A percentile compares a stretch with the other conserved stretches of the same genome.
Conservation (phyloP, 225 moss, liverwort and hornwort genomes). For the Sphagnum contortum region DNA sequence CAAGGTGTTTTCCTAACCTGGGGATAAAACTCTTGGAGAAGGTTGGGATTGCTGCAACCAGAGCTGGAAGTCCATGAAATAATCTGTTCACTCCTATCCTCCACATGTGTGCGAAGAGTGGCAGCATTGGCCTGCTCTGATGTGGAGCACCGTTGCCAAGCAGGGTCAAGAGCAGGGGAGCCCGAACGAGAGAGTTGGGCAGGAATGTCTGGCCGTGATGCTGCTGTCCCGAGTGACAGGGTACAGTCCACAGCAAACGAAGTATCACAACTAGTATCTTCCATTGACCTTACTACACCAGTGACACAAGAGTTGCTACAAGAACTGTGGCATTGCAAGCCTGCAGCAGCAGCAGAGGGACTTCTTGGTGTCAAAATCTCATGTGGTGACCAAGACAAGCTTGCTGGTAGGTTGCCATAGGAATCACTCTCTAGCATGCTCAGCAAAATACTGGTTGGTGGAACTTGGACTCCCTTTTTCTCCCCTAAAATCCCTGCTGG, state of each 20-base stretch:
- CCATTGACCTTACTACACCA: slow-evolving; percentile 18
- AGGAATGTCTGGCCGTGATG: slow-evolving; percentile 21
- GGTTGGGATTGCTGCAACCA: slow-evolving; percentile 25
- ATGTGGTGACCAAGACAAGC: too few relatives aligned
- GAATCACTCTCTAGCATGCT: too few relatives aligned
- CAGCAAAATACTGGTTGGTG: too few relatives aligned
- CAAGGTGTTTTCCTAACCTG: too few relatives aligned
- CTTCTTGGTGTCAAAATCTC: too few relatives aligned
- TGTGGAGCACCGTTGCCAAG: slow-evolving; percentile 28
- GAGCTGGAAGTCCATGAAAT: slow-evolving; percentile 37
- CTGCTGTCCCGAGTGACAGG: slow-evolving; percentile 32
- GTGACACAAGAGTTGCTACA: slow-evolving; percentile 3
- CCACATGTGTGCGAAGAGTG: slow-evolving; percentile 9
- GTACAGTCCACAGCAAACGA: slow-evolving; percentile 53
- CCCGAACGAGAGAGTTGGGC: slow-evolving; percentile 29
- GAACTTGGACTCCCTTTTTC: too few relatives aligned
- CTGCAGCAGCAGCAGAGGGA: slow-evolving; percentile 1
- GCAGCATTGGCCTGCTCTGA: slow-evolving; percentile 18
- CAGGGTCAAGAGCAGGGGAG: slow-evolving; percentile 32
- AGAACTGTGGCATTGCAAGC: slow-evolving; percentile 23
- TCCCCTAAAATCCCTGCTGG: too few relatives aligned
- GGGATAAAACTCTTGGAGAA: slow-evolving; percentile 11
- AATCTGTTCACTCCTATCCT: slow-evolving; percentile 16
- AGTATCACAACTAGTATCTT: slow-evolving; percentile 37
- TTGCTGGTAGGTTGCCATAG: too few relatives aligned